Evolutionary conservation across 352 stramenopile genomes (phyloP), one percentile per base, ranked within the genome.

Genomic region (Phytophthora brassicae): DNA sequence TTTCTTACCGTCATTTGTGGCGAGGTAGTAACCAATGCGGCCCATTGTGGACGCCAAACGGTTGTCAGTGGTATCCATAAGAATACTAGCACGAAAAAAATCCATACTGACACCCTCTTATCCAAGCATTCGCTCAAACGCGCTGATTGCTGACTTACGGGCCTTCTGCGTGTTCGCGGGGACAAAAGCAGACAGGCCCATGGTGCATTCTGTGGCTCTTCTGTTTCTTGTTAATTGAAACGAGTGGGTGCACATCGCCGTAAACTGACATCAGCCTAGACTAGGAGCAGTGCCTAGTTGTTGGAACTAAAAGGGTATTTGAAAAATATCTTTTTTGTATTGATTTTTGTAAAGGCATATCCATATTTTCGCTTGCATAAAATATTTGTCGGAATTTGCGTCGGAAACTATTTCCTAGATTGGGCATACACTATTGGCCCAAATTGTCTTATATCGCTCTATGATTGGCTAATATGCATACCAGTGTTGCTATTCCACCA

Each of bases 361-460:
- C n/a, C n/a, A n/a, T n/a, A n/a, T n/a, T n/a, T n/a, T n/a, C n/a
- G n/a, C n/a, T n/a, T n/a, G n/a, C n/a, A 41, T 59, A 52, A 64
- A 64, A 64, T 57, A 64, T 50, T 36, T 56, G 56, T 56, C 47
- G 43, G 36, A 55, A 64, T n/a, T n/a, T 8, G n/a, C 26, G 39
- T 45, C 39, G 39, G 36, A 43, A 43, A 6, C n/a, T n/a, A n/a
- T n/a, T n/a, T n/a, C n/a, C n/a, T n/a, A n/a, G n/a, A 35, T 11
- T 35, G 28, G 11, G 11, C 6, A 6, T 11, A 6, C 28, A 11
- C 28, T 35, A 35, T 35, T 35, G 28, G 28, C 28, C n/a, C n/a
- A n/a, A n/a, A n/a, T n/a, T n/a, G n/a, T n/a, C n/a, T n/a, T n/a
- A n/a, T n/a, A n/a, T n/a, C n/a, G n/a, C n/a, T n/a, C n/a, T n/a